Evolutionary conservation across 805 yeast genomes (phyloP), one percentile per base, ranked within the genome.

Genomic region (Cyberlindnera subsufficiens): DNA sequence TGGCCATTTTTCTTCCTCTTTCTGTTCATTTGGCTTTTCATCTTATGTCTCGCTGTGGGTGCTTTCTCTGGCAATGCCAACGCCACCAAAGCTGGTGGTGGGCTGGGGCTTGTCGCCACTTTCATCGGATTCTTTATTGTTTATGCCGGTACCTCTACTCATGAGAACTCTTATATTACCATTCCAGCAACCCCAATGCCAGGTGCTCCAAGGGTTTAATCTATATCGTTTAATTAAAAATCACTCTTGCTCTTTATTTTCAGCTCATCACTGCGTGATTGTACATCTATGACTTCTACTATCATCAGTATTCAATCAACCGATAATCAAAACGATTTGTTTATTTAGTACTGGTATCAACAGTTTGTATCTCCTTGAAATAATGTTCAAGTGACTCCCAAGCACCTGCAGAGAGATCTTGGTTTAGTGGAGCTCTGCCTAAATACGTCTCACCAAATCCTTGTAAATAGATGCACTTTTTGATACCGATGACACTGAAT

Each of bases 111-210:
- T 29, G 50, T 80, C 27, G 69, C 82, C 16, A 71, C 82, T 2
- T 61, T 74, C 42, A 51, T 72, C 41, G 86, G 82, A 14, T 80
- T 78, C 74, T 78, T 75, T 58, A 79, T 79, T 48, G 78, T 84
- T 3, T 77, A 71, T 54, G 82, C 82, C 20, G 82, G 81, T 59
- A 67, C 76, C 16, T 82, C 84, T 5, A 78, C 73, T 43, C 59
- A 60, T 13, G 72, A 76, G 42, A 85, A 82, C 64, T 69, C 82
- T 32, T 84, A 81, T 59, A 49, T 82, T 49, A 64, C 66, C 15
- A 61, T 78, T 39, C 66, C 67, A 43, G 77, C 86, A 16, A 54
- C 74, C 25, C 76, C 68, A 40, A 76, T 80, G 74, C 82, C 82
- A 39, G 53, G 62, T 37, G 66, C 68, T 6, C 66, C 66, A 52